These are phyloP conservation scores for Apophysomyces trapeziformis DNA, from an alignment of 371 early-diverging fungal genomes.

Conservation along the genomic window DNA sequence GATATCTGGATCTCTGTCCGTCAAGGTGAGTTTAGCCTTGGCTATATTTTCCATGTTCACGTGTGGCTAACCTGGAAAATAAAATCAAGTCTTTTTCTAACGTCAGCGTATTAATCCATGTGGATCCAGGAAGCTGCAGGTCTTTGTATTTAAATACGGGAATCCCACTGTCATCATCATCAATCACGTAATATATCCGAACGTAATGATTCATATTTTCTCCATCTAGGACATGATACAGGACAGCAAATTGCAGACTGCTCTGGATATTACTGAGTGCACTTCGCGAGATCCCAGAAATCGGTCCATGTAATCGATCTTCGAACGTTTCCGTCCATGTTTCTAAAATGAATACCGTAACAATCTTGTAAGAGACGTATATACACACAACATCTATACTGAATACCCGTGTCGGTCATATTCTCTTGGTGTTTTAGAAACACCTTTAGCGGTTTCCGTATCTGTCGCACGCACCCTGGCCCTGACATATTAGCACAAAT, in stretches of 20 bases:
- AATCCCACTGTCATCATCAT: neutral
- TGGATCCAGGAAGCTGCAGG: constrained; percentile 42
- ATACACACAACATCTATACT: neutral
- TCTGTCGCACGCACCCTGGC: constrained; percentile 4
- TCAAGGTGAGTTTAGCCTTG: neutral
- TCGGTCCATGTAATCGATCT: constrained; percentile 36
- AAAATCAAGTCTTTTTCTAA: constrained; percentile 38
- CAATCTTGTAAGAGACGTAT: neutral
- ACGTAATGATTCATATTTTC: constrained; percentile 37
- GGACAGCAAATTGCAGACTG: constrained; percentile 26
- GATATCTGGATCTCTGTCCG: constrained; percentile 44
- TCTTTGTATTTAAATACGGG: constrained; percentile 45
- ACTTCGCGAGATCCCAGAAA: constrained; percentile 29
- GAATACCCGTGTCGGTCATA: neutral
- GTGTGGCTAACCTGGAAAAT: constrained; percentile 37
- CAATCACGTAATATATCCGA: constrained; percentile 35
- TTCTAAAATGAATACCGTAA: neutral
- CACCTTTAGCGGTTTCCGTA: constrained; percentile 17
- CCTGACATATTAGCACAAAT: neutral
- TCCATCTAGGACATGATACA: constrained; percentile 44
- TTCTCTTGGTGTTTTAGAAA: constrained; percentile 13
- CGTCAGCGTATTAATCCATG: constrained; percentile 39
- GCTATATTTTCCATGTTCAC: neutral
- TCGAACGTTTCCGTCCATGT: constrained; percentile 34
- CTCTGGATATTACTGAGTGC: constrained; percentile 12